Base-by-base conservation (phyloP, 768 basidiomycete species). In the Baorangia bicolor region DNA sequence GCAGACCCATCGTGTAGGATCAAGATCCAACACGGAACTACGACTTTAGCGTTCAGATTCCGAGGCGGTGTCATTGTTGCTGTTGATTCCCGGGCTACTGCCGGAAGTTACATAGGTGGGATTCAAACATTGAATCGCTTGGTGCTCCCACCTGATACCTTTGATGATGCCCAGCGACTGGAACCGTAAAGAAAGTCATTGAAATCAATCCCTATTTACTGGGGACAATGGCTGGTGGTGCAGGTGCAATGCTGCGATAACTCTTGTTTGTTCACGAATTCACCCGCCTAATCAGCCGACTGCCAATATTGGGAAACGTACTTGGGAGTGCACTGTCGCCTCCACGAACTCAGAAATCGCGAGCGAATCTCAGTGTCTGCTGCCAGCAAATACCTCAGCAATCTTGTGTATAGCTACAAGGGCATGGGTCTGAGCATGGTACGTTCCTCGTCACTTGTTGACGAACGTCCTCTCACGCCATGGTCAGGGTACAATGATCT, bases 161-260 rank as follows among this genome's bases (percentile, higher is more conserved):
- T 23, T 27, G 18, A 42, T 42, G 33, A 21, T 37, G 20, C 34
- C 2, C 67, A 98, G 96, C 96, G 0, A 93, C 88, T 20, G 95
- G 96, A 51, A 98, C 96, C 16, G 93, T 99, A 59, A 98, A 96
- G 81, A 99, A 98, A 79, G 95, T 99, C 60, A 98, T 99, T 64
- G 97, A 99, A 77, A 99, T 99, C 75, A 98, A 98, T 77, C 93
- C 93, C 39, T 98, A 94, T 77, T 76, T 99, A 47, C 82, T 99
- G n/a, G 97, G 97, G 58, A 99, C 97, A 2, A 98, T 99, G 96
- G 97, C 97, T 59, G 97, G 97, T 74, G 96, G 96, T 73, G 97
- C 97, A 64, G 96, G 94, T 87, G 68, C 61, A 81, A 78, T 48
- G 23, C 50, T 39, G 30, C 18, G 33, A 35, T 31, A n/a, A 11